Evolutionary conservation across 495 filamentous ascomycete genomes (phyloP).

Genomic region (Penicillium fimorum): DNA sequence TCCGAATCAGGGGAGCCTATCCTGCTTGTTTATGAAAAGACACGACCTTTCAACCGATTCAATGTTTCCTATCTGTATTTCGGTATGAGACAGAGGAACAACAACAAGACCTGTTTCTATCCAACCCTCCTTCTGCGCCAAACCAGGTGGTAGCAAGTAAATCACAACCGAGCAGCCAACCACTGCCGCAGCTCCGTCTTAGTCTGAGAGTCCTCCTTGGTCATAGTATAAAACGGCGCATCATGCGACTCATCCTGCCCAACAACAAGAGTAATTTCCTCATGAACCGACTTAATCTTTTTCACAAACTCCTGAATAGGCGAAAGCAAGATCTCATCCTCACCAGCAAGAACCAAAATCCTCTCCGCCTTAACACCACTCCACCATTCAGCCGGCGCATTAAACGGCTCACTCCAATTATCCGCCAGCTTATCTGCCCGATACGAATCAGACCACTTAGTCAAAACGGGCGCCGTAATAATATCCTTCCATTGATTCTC

Average conservation of each 20-base stretch:
- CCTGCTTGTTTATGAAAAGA: conserved; percentile 33
- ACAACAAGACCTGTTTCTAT: not conserved
- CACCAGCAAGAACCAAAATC: conserved; percentile 53
- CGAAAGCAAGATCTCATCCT: conserved; percentile 57
- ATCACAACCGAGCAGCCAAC: conserved; percentile 33
- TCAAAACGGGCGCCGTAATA: conserved; percentile 30
- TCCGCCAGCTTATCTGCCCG: conserved; percentile 44
- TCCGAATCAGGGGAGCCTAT: conserved; percentile 19
- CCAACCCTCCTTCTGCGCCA: not conserved
- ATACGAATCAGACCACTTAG: conserved; percentile 47
- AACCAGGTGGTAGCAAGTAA: not conserved
- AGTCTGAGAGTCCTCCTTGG: conserved; percentile 29
- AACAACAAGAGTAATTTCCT: conserved; percentile 33
- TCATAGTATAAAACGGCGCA: conserved; percentile 28
- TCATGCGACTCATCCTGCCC: conserved; percentile 39
- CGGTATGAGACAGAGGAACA: not conserved
- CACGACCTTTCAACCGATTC: conserved; percentile 22
- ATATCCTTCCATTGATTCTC: conserved; percentile 52
- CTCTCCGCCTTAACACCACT: conserved; percentile 41
- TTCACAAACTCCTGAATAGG: conserved; percentile 50
- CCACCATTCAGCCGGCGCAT: conserved; percentile 57
- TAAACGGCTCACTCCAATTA: conserved; percentile 54
- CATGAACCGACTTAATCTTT: conserved; percentile 41
- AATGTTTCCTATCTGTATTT: conserved; percentile 3
- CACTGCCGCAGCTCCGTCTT: conserved; percentile 30